Evolutionary conservation across 2,329 filamentous ascomycete genomes (phyloP).

Genomic region (Plenodomus biglobosus): DNA sequence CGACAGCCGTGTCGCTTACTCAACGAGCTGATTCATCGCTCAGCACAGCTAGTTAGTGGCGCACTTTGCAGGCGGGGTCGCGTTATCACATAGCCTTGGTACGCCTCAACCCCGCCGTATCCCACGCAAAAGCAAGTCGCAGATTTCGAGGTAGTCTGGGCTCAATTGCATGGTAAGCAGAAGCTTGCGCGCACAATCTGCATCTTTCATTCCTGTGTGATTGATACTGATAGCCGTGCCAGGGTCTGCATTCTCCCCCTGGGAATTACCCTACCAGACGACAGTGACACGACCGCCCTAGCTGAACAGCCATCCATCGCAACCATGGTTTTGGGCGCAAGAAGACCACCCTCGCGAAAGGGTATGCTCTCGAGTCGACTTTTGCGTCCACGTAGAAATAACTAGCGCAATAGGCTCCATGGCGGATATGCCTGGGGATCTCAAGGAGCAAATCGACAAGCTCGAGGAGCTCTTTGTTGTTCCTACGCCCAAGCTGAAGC

Average conservation of each 20-base stretch:
- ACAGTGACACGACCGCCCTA: background rate
- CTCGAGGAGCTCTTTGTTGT: slow-evolving; percentile 86
- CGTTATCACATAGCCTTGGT: slow-evolving; percentile 13
- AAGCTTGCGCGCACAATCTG: too few relatives aligned
- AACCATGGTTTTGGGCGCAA: slow-evolving; percentile 67
- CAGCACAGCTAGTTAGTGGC: background rate
- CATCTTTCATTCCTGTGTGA: too few relatives aligned
- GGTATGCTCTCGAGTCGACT: slow-evolving; percentile 56
- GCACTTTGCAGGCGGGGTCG: slow-evolving; percentile 7
- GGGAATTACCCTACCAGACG: background rate
- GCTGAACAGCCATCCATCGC: slow-evolving; percentile 10
- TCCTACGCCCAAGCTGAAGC: slow-evolving; percentile 76
- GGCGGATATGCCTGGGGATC: slow-evolving; percentile 84
- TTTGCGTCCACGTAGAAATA: slow-evolving; percentile 16
- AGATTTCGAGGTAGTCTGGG: background rate
- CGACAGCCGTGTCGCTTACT: slow-evolving; percentile 1
- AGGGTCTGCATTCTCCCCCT: too few relatives aligned
- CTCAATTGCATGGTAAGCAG: too few relatives aligned
- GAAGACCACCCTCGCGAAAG: slow-evolving; percentile 68
- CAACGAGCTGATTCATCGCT: slow-evolving; percentile 3
- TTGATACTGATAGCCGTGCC: too few relatives aligned
- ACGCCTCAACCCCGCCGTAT: slow-evolving; percentile 4
- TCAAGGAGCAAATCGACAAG: slow-evolving; percentile 76
- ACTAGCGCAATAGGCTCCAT: slow-evolving; percentile 68
- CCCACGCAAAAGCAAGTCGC: slow-evolving; percentile 12